Conservation (phyloP, 1,284 basidiomycete genomes). For the Cystobasidium sp. region DNA sequence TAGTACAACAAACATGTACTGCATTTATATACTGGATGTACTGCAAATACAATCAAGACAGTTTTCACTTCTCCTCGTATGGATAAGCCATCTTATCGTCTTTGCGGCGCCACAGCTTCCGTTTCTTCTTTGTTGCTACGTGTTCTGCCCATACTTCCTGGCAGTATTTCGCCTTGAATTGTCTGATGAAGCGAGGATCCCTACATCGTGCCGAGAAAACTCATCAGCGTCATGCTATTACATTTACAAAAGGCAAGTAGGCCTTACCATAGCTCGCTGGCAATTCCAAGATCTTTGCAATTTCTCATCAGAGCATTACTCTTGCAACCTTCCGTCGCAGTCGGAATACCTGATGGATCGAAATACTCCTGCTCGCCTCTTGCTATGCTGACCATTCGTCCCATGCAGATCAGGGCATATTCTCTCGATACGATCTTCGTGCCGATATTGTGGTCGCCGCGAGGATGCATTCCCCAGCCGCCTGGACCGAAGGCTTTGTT, state of each 20-base stretch:
- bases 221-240: background rate
- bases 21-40: background rate
- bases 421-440: conserved; percentile 88
- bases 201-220: conserved; percentile 57
- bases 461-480: conserved; percentile 93
- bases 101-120: conserved; percentile 87
- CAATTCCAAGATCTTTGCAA: conserved; percentile 95
- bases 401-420: conserved; percentile 91
- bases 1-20: conserved; percentile 5
- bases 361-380: conserved; percentile 98
- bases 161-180: conserved; percentile 85
- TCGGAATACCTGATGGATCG: conserved; percentile 85
- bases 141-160: conserved; percentile 86
- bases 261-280: conserved; percentile 88
- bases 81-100: conserved; percentile 61
- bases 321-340: conserved; percentile 93
- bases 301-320: conserved; percentile 97
- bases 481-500: conserved; percentile 96
- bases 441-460: conserved; percentile 88
- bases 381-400: conserved; percentile 79
- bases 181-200: conserved; percentile 94
- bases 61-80: conserved; percentile 33
- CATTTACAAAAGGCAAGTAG: conserved; percentile 26
- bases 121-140: conserved; percentile 81
- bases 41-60: background rate